Base-by-base conservation (phyloP, 2,329 filamentous ascomycete species). In the Exophiala aquamarina region DNA sequence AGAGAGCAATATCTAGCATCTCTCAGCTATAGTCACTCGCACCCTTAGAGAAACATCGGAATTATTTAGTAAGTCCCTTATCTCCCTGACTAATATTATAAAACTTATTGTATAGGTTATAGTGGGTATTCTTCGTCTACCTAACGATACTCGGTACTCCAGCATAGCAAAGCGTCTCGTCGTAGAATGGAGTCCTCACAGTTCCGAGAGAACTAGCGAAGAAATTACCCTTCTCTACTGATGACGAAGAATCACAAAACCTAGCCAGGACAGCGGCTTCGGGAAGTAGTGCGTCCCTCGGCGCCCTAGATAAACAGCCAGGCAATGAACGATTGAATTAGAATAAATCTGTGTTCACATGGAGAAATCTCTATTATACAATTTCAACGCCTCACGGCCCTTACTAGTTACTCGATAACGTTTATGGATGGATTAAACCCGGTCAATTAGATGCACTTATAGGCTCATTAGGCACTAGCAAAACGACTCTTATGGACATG, bases 401-500 rank as follows among this genome's bases (percentile, higher is more conserved):
- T 41, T 75, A 78, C 20, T 77, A 81, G 61, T 72, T 88, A 1
- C 70, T 88, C 38, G 84, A 87, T 59, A 75, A 82, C 4, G 80
- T 92, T 49, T 83, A 75, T 47, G 89, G 88, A 1, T 92, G 87
- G 57, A 87, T 82, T 1, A 89, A 89, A 60, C 89, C 88, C 1
- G 88, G 89, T 14, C 69, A 86, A 15, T 83, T 94, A 78, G 82
- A 89, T 33, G 89, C 89, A 0, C 71, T 94, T 1, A 87, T 93
- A 74, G 89, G 89, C 42, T 86, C 86, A 2, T 88, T 82, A 3
- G 87, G 86, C 34, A 88, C 89, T 9, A 89, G 89, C 10, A 94
- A 93, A 68, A 91, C 87, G 0, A 93, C 89, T 0, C 71, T 93
- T 0, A 73, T 94, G 13, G 89, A 92, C 65, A 88, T 85, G 0